Conservation (phyloP, 371 early-diverging fungal species). For the Rhizopus microsporus region DNA sequence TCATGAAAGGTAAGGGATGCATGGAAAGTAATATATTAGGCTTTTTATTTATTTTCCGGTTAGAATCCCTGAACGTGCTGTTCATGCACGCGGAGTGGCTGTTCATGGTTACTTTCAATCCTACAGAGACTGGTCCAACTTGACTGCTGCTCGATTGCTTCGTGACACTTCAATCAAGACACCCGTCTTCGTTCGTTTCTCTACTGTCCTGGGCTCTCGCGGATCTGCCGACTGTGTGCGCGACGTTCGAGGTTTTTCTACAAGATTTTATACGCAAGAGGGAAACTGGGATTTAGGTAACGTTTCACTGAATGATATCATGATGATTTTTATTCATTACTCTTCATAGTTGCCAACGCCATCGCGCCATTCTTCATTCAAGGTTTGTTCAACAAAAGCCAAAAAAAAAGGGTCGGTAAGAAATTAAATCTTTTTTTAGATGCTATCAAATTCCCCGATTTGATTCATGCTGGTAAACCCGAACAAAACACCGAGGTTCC, state of each 20-base stretch:
- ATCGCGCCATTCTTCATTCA: slow-evolving; percentile 55
- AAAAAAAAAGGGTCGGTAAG: not conserved
- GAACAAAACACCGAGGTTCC: slow-evolving; percentile 52
- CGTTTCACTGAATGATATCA: not conserved
- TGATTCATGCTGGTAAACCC: slow-evolving; percentile 54
- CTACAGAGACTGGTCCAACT: slow-evolving; percentile 40
- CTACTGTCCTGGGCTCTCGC: slow-evolving; percentile 50
- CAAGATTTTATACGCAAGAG: slow-evolving; percentile 63
- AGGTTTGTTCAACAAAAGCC: slow-evolving; percentile 1
- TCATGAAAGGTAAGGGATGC: slow-evolving; percentile 23
- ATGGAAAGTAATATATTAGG: not conserved
- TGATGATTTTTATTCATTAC: not conserved
- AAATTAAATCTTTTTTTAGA: slow-evolving; percentile 13
- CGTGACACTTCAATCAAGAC: slow-evolving; percentile 41
- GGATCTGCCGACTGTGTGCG: slow-evolving; percentile 59
- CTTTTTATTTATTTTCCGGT: not conserved
- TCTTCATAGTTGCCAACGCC: slow-evolving; percentile 40
- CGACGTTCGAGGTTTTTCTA: slow-evolving; percentile 63
- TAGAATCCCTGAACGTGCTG: slow-evolving; percentile 59
- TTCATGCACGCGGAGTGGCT: slow-evolving; percentile 58
- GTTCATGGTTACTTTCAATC: slow-evolving; percentile 59
- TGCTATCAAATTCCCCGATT: slow-evolving; percentile 52
- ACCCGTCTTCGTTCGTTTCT: slow-evolving; percentile 61
- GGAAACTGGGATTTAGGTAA: slow-evolving; percentile 50
- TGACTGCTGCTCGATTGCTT: slow-evolving; percentile 51